Percentiles rank a stretch among this genome's conserved stretches.
phyloP scores from a whole-genome alignment of 2,329 filamentous ascomycete genomes.

The Thermoascus crustaceus region DNA sequence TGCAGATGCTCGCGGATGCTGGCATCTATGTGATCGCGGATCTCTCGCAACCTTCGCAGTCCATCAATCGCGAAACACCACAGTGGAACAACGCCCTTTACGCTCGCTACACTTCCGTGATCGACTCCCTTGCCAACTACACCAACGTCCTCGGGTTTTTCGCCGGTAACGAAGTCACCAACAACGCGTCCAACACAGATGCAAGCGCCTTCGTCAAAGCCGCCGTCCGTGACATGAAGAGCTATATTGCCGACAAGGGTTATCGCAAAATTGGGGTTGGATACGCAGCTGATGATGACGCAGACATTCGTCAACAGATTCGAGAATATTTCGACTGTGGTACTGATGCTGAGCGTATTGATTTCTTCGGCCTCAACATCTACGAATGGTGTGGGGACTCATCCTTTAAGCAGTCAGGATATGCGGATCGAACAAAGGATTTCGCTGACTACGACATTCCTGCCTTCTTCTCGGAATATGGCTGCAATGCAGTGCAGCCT shows the following conservation, averaged over 20 bases:
- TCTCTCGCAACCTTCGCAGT: slow-evolving; percentile 66
- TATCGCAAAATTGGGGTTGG: slow-evolving; percentile 51
- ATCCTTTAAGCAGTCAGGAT: slow-evolving; percentile 65
- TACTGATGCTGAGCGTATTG: slow-evolving; percentile 54
- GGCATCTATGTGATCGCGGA: slow-evolving; percentile 94
- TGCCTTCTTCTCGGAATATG: slow-evolving; percentile 95
- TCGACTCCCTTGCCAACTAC: slow-evolving; percentile 72
- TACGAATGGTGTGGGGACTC: slow-evolving; percentile 95
- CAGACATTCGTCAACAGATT: slow-evolving; percentile 41
- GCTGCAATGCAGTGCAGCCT: slow-evolving; percentile 66
- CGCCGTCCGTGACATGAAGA: slow-evolving; percentile 54
- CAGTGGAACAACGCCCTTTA: slow-evolving; percentile 69
- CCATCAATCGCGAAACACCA: slow-evolving; percentile 74
- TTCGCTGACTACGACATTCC: slow-evolving; percentile 82
- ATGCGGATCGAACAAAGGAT: slow-evolving; percentile 69
- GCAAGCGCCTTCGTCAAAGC: slow-evolving; percentile 59
- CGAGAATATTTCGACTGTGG: slow-evolving; percentile 4
- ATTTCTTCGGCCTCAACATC: slow-evolving; percentile 99
- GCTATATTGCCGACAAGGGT: slow-evolving; percentile 70
- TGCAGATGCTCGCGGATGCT: slow-evolving; percentile 67
- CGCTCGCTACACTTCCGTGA: slow-evolving; percentile 67
- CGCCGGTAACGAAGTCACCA: slow-evolving; percentile 91
- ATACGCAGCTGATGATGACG: slow-evolving; percentile 68
- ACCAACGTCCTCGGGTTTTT: slow-evolving; percentile 92
- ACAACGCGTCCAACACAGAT: slow-evolving; percentile 73